Evolutionary conservation across 2,329 filamentous ascomycete species (phyloP).

Genomic region (Periconia sp.): DNA sequence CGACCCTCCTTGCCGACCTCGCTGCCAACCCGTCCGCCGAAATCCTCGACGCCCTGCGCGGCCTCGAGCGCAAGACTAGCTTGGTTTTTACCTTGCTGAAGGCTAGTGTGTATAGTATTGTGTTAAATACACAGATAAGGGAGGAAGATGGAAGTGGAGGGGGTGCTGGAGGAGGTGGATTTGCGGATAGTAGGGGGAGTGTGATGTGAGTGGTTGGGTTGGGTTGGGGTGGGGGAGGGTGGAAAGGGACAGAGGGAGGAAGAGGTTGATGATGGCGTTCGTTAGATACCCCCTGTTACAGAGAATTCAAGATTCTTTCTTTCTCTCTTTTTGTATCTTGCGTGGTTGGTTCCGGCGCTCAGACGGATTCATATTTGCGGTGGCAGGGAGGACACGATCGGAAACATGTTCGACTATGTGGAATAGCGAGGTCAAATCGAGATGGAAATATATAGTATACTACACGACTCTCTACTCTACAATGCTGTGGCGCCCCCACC

Average conservation of each 20-base stretch:
- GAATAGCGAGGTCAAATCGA: background rate
- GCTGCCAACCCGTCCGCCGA: slow-evolving; percentile 68
- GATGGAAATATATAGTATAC: slow-evolving; percentile 10
- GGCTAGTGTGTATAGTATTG: slow-evolving; percentile 97
- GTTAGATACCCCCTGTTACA: background rate
- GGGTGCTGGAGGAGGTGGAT: slow-evolving; percentile 27
- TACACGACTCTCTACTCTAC: slow-evolving; percentile 16
- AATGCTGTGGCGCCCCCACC: slow-evolving; percentile 7
- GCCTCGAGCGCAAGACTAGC: slow-evolving; percentile 91
- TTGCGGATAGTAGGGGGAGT: slow-evolving; percentile 3
- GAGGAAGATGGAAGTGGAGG: slow-evolving; percentile 22
- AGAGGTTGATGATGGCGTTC: slow-evolving; percentile 1
- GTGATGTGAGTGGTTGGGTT: slow-evolving; percentile 1
- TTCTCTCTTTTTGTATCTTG: no score
- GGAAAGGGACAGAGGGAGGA: slow-evolving; percentile 1
- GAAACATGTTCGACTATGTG: no score
- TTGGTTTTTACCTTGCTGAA: slow-evolving; percentile 95
- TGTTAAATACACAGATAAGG: slow-evolving; percentile 82
- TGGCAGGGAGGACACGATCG: background rate
- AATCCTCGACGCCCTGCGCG: slow-evolving; percentile 81
- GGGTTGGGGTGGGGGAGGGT: slow-evolving; percentile 1
- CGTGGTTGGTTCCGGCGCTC: no score
- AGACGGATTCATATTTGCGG: no score
- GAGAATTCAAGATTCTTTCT: no score
- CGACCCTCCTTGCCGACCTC: slow-evolving; percentile 64